Percentiles rank a stretch among this genome's conserved stretches.
Conservation (phyloP, 2,329 filamentous ascomycete genomes). For the Arthrobotrys musiformis region DNA sequence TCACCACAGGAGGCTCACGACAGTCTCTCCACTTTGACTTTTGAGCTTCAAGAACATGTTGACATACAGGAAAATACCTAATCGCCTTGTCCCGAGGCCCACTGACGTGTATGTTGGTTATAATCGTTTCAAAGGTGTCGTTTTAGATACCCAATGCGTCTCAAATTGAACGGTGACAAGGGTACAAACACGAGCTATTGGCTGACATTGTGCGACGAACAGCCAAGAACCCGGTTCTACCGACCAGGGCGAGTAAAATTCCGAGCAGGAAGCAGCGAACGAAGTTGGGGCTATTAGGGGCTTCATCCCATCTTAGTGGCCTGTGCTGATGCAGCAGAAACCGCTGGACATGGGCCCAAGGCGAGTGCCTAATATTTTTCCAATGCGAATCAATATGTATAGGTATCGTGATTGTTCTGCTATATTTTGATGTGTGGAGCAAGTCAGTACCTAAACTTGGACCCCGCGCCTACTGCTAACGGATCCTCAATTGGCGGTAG, state of each 20-base stretch:
- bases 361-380: constrained; percentile 2
- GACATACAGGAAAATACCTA: background rate
- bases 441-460: constrained; percentile 42
- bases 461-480: constrained; percentile 32
- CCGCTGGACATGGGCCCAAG: constrained; percentile 32
- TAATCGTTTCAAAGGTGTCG: constrained; percentile 34
- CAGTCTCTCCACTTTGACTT: constrained; percentile 1
- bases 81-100: constrained; percentile 50
- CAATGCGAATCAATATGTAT: background rate
- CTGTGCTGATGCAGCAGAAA: constrained; percentile 47
- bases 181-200: constrained; percentile 40
- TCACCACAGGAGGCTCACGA: constrained; percentile 7
- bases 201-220: constrained; percentile 19
- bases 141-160: constrained; percentile 52
- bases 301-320: constrained; percentile 50
- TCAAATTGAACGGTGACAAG: constrained; percentile 40
- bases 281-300: constrained; percentile 26
- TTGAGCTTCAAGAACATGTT: constrained; percentile 8
- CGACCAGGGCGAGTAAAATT: constrained; percentile 9
- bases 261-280: constrained; percentile 18
- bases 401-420: background rate
- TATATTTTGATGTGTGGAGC: background rate
- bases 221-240: constrained; percentile 16
- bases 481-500: constrained; percentile 32
- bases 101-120: constrained; percentile 20